Evolutionary conservation across 1,139 yeast genomes (phyloP).

Genomic region (Nakaseomyces nivariensis): DNA sequence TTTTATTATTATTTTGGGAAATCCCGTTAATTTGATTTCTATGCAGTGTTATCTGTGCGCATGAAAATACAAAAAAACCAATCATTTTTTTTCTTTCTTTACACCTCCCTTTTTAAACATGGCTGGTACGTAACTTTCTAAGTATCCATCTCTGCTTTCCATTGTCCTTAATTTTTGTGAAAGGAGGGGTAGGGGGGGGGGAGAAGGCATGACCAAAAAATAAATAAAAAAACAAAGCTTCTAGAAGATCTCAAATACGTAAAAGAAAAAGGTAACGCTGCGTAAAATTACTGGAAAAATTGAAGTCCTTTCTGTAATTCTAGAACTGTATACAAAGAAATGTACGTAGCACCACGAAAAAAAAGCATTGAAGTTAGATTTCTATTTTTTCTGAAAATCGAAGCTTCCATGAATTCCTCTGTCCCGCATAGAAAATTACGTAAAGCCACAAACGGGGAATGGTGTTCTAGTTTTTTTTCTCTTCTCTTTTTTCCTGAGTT

Average conservation of each 20-base stretch:
- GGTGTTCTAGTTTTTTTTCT: neutral
- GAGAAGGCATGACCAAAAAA: neutral
- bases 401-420: neutral
- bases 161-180: neutral
- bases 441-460: neutral
- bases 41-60: neutral
- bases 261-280: neutral
- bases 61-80: neutral
- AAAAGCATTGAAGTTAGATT: too few species aligned
- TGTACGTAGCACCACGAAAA: too few species aligned
- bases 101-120: neutral
- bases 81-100: neutral
- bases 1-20: neutral
- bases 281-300: neutral
- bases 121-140: neutral
- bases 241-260: constrained; percentile 1
- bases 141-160: neutral
- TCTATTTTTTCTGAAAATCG: neutral
- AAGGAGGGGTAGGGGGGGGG: too few species aligned
- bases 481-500: neutral
- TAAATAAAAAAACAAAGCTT: neutral
- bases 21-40: neutral
- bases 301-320: too few species aligned
- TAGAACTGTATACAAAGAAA: too few species aligned
- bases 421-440: neutral